Conservation (phyloP, 2,329 filamentous ascomycete genomes). For the Colletotrichum australisinense region DNA sequence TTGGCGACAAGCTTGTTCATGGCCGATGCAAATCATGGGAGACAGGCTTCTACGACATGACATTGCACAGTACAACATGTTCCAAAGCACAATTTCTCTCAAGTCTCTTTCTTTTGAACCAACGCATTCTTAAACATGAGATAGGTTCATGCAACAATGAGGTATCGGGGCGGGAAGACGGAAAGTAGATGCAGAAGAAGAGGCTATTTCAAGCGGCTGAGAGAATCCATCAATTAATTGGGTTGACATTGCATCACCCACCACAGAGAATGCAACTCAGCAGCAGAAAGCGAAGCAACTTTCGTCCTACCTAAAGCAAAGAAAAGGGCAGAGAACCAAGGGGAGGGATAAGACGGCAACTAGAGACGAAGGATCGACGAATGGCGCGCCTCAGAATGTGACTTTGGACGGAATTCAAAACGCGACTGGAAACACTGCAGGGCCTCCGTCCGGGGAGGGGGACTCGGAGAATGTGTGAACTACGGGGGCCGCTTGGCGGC, state of each 20-base stretch:
- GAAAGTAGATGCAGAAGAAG: not conserved
- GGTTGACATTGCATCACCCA: not conserved
- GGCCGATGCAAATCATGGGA: too few species aligned
- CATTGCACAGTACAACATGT: too few species aligned
- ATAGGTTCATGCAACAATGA: constrained; percentile 11
- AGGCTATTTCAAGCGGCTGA: not conserved
- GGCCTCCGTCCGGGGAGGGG: not conserved
- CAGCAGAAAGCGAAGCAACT: not conserved
- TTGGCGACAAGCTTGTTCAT: too few species aligned
- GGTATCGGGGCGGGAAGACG: not conserved
- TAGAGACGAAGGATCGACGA: constrained; percentile 25
- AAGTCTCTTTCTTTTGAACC: too few species aligned
- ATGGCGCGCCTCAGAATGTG: constrained; percentile 7
- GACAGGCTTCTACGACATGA: too few species aligned
- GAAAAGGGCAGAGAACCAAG: not conserved
- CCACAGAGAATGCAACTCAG: not conserved
- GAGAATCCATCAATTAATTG: not conserved
- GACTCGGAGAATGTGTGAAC: not conserved
- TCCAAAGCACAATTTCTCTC: too few species aligned
- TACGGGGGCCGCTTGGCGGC: constrained; percentile 10
- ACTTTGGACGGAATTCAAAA: constrained; percentile 28
- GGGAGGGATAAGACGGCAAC: constrained; percentile 17
- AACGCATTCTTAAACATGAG: not conserved
- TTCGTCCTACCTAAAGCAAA: not conserved
- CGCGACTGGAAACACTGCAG: constrained; percentile 26